Evolutionary conservation across 2,329 filamentous ascomycete species (phyloP), one percentile per base, ranked within the genome.

Genomic region (Fusarium floridanum): DNA sequence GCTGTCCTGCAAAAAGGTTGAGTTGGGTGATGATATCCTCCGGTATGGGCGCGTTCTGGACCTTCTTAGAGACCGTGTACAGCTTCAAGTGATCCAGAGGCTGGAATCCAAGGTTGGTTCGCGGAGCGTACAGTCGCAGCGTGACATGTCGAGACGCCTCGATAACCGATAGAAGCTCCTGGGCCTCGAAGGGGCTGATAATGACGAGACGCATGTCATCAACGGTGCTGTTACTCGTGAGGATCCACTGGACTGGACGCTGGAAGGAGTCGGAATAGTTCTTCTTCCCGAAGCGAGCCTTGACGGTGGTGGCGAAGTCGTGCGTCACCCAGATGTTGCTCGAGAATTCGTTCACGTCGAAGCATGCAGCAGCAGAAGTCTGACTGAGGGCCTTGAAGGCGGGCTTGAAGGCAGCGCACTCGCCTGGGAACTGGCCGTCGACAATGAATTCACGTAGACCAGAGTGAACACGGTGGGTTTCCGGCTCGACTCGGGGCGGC

Each of bases 1-100:
- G 84, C 64, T 93, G 91, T 0, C 92, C 93, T 0, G 93, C 85
- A 64, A 95, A 94, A 0, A 94, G 81, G 50, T 92, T 92, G 0
- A 94, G 84, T 66, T 89, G 84, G 0, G 84, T 81, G 0, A 82
- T 79, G 0, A 88, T 82, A 78, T 43, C 64, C 45, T 6, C 82
- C 73, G 5, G 81, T 70, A 59, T 16, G 0, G 11, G 16, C 2
- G 64, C 37, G 0, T 10, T 4, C 3, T 1, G 9, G 3, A 24
- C 2, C 2, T 41, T 45, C 12, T 50, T 32, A 1, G 77, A 72
- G 0, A 80, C n/a, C 0, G 53, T 62, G 61, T 77, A 80, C 0
- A 81, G 66, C 0, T 64, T 43, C 6, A 81, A 9, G 4, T 65
- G 29, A 9, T 80, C 78, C 0, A 79, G 36, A 0, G 74, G n/a